These are phyloP conservation scores for Colletotrichum simmondsii DNA, from an alignment of 2,329 filamentous ascomycete species.

Conservation along the genomic window DNA sequence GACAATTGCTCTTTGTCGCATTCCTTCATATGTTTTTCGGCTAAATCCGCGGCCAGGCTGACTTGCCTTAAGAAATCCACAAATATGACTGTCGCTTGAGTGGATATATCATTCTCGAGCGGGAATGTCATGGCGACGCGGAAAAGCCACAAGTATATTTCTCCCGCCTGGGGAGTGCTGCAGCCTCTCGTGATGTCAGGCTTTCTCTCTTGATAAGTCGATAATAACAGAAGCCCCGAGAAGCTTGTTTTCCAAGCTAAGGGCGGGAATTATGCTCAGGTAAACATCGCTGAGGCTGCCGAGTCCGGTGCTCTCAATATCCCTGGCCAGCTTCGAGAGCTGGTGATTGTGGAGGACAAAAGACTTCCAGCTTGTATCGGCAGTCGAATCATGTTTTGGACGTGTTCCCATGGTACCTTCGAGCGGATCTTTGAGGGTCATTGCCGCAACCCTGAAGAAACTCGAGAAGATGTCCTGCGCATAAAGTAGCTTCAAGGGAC, in stretches of 20 bases:
- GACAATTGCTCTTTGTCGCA: no score
- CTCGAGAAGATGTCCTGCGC: not conserved
- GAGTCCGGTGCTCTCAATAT: not conserved
- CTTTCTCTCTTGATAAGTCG: not conserved
- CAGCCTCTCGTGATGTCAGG: not conserved
- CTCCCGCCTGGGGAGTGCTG: not conserved
- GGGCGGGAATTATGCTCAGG: not conserved
- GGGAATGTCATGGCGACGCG: not conserved
- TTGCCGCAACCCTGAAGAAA: not conserved
- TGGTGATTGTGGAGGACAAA: not conserved
- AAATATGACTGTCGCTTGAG: no score
- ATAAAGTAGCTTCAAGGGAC: not conserved
- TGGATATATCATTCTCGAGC: no score
- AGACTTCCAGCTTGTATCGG: not conserved
- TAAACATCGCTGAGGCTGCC: not conserved
- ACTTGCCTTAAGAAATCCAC: no score
- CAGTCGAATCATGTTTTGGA: no score
- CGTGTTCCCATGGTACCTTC: no score
- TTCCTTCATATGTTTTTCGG: no score
- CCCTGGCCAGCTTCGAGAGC: not conserved
- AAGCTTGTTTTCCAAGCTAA: not conserved
- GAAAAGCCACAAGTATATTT: not conserved
- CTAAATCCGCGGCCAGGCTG: no score
- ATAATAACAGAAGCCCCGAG: not conserved
- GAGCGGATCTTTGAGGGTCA: not conserved